These are phyloP conservation scores for Diaporthe helianthi DNA, from an alignment of 2,329 filamentous ascomycete species.

Conservation along the genomic window DNA sequence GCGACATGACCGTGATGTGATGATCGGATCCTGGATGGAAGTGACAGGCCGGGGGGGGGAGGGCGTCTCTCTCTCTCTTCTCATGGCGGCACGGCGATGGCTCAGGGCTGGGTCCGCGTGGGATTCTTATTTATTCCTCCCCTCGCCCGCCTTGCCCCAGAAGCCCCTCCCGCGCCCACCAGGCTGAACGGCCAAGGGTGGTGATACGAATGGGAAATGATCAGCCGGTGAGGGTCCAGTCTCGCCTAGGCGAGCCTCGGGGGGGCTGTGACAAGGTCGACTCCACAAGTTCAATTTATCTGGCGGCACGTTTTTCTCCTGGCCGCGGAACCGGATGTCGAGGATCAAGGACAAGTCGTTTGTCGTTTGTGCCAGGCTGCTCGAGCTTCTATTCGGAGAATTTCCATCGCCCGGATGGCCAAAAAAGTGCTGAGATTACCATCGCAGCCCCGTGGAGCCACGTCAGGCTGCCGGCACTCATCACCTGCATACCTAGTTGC, in stretches of 20 bases:
- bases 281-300: conserved; percentile 29
- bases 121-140: conserved; percentile 21
- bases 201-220: conserved; percentile 25
- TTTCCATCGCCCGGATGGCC: conserved; percentile 13
- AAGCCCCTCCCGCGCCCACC: background rate
- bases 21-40: conserved; percentile 21
- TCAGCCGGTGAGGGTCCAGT: conserved; percentile 10
- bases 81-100: background rate
- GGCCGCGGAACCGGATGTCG: conserved; percentile 20
- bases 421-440: background rate
- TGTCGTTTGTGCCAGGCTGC: conserved; percentile 11
- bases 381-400: conserved; percentile 23
- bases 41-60: conserved; percentile 19
- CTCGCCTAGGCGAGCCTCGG: conserved; percentile 4
- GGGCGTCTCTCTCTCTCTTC: conserved; percentile 6
- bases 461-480: conserved; percentile 9
- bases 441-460: conserved; percentile 9
- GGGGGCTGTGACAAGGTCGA: conserved; percentile 9
- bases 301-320: conserved; percentile 7
- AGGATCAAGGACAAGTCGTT: background rate
- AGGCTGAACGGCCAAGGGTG: background rate
- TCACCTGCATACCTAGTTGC: no score
- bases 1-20: conserved; percentile 24
- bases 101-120: conserved; percentile 19
- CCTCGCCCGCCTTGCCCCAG: background rate